Percentiles rank a stretch among this genome's conserved stretches.
These are phyloP conservation scores for Xenoacremonium recifei DNA, from an alignment of 2,329 filamentous ascomycete species.

Conservation along the genomic window DNA sequence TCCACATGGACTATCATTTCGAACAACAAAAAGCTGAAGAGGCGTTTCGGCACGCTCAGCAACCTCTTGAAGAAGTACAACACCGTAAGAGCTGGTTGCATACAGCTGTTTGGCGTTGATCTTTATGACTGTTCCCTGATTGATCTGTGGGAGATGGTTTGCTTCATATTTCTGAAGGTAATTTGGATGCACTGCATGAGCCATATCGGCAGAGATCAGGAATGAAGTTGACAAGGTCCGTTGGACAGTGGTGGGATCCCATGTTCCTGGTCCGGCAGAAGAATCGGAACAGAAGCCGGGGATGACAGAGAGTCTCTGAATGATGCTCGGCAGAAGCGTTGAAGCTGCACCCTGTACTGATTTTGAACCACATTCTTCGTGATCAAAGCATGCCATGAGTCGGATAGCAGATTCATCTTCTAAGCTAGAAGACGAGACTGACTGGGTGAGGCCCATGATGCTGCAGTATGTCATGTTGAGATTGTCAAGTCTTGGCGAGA, in stretches of 20 bases:
- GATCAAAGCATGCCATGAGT: conserved; percentile 92
- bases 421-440: conserved; percentile 64
- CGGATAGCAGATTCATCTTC: conserved; percentile 79
- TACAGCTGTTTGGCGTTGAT: conserved; percentile 97
- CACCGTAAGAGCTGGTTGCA: conserved; percentile 92
- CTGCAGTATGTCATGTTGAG: conserved; percentile 95
- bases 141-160: conserved; percentile 90
- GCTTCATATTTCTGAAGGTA: conserved; percentile 89
- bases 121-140: conserved; percentile 95
- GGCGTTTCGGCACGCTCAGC: conserved; percentile 75
- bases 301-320: conserved; percentile 81
- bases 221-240: conserved; percentile 90
- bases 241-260: conserved; percentile 80
- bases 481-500: conserved; percentile 94
- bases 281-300: conserved; percentile 64
- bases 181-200: conserved; percentile 93
- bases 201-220: conserved; percentile 96
- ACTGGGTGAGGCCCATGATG: conserved; percentile 79
- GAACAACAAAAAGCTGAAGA: conserved; percentile 91
- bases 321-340: conserved; percentile 82
- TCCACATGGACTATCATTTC: conserved; percentile 92
- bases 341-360: conserved; percentile 96
- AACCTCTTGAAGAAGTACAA: conserved; percentile 86
- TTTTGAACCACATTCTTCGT: conserved; percentile 92
- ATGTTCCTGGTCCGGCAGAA: conserved; percentile 60